Evolutionary conservation across 164 flowering plant species (phyloP), one percentile per base, ranked within the genome.

Genomic region (Echeveria elegans): DNA sequence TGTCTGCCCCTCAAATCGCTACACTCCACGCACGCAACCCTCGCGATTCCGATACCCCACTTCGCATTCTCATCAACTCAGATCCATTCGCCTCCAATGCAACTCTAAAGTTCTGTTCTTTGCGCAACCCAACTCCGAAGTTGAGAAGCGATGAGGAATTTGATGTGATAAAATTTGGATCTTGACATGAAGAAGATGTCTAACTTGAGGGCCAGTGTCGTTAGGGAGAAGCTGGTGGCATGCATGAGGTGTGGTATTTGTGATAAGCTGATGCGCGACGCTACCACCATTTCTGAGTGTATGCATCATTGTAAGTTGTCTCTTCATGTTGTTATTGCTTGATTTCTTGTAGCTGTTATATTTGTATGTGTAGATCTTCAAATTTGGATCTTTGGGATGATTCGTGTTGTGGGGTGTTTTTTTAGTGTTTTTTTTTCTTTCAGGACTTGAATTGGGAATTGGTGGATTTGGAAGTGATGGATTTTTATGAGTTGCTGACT

Each of bases 211-310:
- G 68, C 69, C 53, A 72, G 70, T 68, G 71, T 77, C 0, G 14
- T 40, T 47, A 72, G 75, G 29, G 75, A 69, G 64, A 72, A 43
- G 71, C 60, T 82, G 10, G 71, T 29, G 34, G 69, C 75, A 62
- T 82, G 81, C 81, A 74, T 80, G 81, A 78, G 76, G 34, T 82
- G 85, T 61, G 73, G 75, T 50, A 50, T 82, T 9, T 82, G 83
- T 69, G 40, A 73, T 36, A 67, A 73, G 36, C 69, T 82, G 30
- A 70, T 76, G 58, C 65, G n/a, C 12, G 76, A 80, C 1, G 81
- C 85, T 28, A 80, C 83, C 15, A 82, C 82, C 31, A 80, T 82
- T 5, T 73, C 77, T 34, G 80, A 80, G 62, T 82, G 85, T 66
- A 80, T 82, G 32, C 83, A 80, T 53, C 74, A 80, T 6, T 82